Evolutionary conservation across 768 basidiomycete species (phyloP).

Genomic region (Scleroderma citrinum): DNA sequence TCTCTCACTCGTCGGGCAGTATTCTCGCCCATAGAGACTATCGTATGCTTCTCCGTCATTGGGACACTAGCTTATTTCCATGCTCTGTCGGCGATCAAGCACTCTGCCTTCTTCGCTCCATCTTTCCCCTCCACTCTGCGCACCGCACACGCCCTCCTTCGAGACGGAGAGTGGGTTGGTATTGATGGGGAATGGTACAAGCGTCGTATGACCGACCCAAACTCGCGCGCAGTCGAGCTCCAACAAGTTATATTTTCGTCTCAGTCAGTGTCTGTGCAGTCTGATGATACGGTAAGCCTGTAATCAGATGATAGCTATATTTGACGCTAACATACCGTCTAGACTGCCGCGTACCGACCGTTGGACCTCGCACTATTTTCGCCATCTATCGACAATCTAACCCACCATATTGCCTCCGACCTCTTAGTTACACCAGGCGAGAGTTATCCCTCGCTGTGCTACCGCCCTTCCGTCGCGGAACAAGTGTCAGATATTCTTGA

Average conservation of each 20-base stretch:
- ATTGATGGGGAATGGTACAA: conserved; percentile 52
- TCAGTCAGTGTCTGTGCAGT: conserved; percentile 29
- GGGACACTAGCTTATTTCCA: conserved; percentile 96
- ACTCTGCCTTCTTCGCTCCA: conserved; percentile 73
- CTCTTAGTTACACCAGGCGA: conserved; percentile 39
- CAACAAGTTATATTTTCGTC: conserved; percentile 68
- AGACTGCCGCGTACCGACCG: conserved; percentile 28
- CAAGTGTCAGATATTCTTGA: conserved; percentile 10
- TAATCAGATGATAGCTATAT: background rate
- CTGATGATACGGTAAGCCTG: conserved; percentile 31
- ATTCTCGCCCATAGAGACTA: conserved; percentile 79
- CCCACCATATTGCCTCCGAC: conserved; percentile 39
- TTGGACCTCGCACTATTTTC: conserved; percentile 38
- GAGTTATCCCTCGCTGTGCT: conserved; percentile 49
- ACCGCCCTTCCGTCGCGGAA: conserved; percentile 27
- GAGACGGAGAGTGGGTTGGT: conserved; percentile 55
- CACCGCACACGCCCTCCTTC: conserved; percentile 51
- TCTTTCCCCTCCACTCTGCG: conserved; percentile 41
- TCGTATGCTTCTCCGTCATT: conserved; percentile 83
- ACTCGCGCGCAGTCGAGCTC: conserved; percentile 48
- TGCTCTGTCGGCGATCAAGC: conserved; percentile 83
- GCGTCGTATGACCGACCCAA: conserved; percentile 25
- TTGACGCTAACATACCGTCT: background rate
- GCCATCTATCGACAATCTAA: conserved; percentile 41
- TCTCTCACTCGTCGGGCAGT: conserved; percentile 70